Percentiles rank a stretch among this genome's conserved stretches.
phyloP scores from a whole-genome alignment of 139 green algal species.

The Chara braunii region DNA sequence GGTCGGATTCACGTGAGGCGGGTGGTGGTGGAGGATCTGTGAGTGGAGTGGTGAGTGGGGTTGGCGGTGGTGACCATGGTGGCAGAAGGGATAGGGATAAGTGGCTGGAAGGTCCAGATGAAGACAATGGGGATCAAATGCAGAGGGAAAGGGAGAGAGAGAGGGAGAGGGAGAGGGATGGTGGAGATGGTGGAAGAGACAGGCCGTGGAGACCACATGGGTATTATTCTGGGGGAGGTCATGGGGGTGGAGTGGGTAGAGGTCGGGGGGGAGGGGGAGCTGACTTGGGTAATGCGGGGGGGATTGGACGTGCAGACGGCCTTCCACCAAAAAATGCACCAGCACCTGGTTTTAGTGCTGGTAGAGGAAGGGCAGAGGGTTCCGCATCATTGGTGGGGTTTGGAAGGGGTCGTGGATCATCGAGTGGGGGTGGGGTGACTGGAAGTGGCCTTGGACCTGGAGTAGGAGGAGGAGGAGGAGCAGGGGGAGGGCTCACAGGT shows the following conservation, averaged over 20 bases:
- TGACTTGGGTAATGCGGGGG: no score
- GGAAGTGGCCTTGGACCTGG: not conserved
- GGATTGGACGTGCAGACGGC: no score
- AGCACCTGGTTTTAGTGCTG: not conserved
- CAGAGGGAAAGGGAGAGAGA: not conserved
- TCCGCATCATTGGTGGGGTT: not conserved
- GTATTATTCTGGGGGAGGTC: not conserved
- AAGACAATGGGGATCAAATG: constrained; percentile 1
- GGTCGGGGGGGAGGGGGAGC: no score
- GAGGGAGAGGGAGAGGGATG: constrained; percentile 10
- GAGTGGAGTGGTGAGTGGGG: no score
- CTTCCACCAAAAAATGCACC: not conserved
- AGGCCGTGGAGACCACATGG: not conserved
- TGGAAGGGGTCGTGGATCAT: not conserved
- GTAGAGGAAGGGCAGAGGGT: constrained; percentile 17
- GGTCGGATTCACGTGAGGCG: not conserved
- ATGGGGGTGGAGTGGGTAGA: no score
- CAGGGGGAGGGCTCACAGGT: not conserved
- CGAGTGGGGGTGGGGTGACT: not conserved
- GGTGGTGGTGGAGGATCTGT: constrained; percentile 8
- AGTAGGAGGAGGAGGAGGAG: not conserved
- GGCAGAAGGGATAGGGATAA: not conserved
- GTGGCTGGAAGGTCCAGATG: not conserved
- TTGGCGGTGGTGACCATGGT: not conserved
- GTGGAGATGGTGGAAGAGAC: not conserved